Evolutionary conservation across 202 grass and related monocot genomes (phyloP), one percentile per base, ranked within the genome.

Genomic region (Eragrostis tef): DNA sequence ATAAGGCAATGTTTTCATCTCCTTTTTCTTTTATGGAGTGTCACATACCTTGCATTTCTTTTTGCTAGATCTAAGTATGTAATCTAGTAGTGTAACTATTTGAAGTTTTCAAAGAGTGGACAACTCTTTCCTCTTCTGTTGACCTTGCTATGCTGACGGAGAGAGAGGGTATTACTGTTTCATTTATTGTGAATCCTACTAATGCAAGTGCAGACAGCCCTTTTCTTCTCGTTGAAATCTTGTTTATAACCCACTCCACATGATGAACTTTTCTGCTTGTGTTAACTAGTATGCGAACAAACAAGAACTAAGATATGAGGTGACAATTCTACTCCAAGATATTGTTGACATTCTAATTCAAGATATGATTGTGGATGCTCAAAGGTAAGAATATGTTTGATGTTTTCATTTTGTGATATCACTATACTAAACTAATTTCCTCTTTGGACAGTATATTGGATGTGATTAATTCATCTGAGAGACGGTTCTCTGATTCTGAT

Each of bases 271-370:
- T 47, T 70, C 31, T 63, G 14, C 31, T 39, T 86, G 67, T 50
- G 45, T 79, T 80, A 59, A 46, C 56, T 83, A 97, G 94, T 91
- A 67, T 92, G 71, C 64, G 67, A 97, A 94, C 76, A 75, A 83
- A 80, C 71, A 85, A 97, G 72, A 83, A 76, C 73, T 86, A 81
- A 74, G 60, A 74, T 81, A 87, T 77, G 91, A 91, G 61, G 84
- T 97, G 47, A 82, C 87, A 67, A 92, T 97, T 84, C 81, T 97
- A 77, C 88, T 97, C 39, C 94, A 97, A 91, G 92, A 97, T 94
- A 93, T 97, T 65, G 73, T 89, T 73, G 94, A 97, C 73, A 94
- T 90, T 75, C 56, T 94, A 77, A 81, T 90, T 76, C 91, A 94
- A 84, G 94, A 97, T 93, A 88, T 97, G 90, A 82, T 97, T 73